Evolutionary conservation across 2,329 filamentous ascomycete genomes (phyloP), one percentile per base, ranked within the genome.

Genomic region (Microsporum canis): DNA sequence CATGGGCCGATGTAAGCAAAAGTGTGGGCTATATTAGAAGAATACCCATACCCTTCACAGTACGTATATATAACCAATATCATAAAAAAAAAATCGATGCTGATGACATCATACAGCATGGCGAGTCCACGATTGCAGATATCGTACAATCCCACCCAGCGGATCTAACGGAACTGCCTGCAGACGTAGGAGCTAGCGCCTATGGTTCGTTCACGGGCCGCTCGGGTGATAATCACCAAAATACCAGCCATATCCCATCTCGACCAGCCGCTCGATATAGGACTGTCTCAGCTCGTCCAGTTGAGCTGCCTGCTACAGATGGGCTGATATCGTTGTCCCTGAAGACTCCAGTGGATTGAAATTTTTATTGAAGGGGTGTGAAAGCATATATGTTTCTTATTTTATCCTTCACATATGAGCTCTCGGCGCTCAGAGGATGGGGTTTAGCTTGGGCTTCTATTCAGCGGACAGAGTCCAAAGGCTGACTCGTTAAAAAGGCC

Each of bases 1-100:
- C 72, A 1, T 77, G 75, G 75, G 68, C 70, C n/a, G 75, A 77
- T 60, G 60, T 68, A 3, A 65, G 66, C 0, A 75, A 73, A 62
- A 66, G 63, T 0, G 63, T 65, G 12, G 75, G 70, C 0, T 73
- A 67, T 58, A 60, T 73, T 17, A 72, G 66, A 43, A 66, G 63
- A 45, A 58, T 66, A 39, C 65, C 65, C 45, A 59, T 66, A 41
- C 55, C 62, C 27, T 61, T 61, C 53, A 43, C 61, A 41, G 63
- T 66, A 65, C 43, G 64, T 63, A 12, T 33, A 45, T 47, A 45
- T 10, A 2, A 23, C 17, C 17, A 23, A 23, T 23, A 23, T 23
- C 17, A 23, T 23, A 1, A 23, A 23, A 23, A 23, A 23, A 23
- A 23, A 23, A 23, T 23, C 17, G 17, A 1, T 23, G 17, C 17